Conservation (phyloP, 1,139 yeast genomes). For the Hyphopichia fennica region DNA sequence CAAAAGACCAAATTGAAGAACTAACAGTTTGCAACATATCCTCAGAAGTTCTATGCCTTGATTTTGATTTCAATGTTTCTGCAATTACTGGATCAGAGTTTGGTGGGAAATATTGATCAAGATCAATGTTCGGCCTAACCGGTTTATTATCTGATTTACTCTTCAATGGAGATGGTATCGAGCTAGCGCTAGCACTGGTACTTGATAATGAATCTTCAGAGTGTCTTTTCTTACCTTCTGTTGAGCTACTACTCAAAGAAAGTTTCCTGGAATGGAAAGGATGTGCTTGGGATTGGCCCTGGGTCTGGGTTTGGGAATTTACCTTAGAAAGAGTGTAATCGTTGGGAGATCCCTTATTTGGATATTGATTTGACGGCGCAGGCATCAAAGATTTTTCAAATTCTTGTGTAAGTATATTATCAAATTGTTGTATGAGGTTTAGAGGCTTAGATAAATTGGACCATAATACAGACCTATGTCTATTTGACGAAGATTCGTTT, state of each 20-base stretch:
- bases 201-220: conserved; percentile 32
- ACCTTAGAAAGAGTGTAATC: not conserved
- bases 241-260: conserved; percentile 1
- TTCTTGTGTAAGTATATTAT: conserved; percentile 64
- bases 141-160: conserved; percentile 17
- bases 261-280: not conserved
- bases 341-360: not conserved
- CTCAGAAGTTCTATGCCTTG: conserved; percentile 15
- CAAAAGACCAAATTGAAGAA: conserved; percentile 47
- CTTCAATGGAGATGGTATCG: conserved; percentile 24
- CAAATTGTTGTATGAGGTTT: conserved; percentile 65
- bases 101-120: conserved; percentile 10
- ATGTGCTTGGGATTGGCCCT: not conserved
- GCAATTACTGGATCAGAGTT: not conserved
- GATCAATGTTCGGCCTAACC: conserved; percentile 10
- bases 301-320: not conserved
- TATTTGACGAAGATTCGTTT: not conserved
- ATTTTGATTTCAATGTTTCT: not conserved
- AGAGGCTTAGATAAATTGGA: conserved; percentile 55
- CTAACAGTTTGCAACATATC: conserved; percentile 46
- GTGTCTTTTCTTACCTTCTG: conserved; percentile 1
- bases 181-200: conserved; percentile 15
- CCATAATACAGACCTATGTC: conserved; percentile 32
- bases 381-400: conserved; percentile 52
- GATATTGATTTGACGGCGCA: conserved; percentile 1